A percentile compares a stretch with the other conserved stretches of the same genome.
These are phyloP conservation scores for Lachancea sp. DNA, from an alignment of 805 yeast species.

Conservation along the genomic window DNA sequence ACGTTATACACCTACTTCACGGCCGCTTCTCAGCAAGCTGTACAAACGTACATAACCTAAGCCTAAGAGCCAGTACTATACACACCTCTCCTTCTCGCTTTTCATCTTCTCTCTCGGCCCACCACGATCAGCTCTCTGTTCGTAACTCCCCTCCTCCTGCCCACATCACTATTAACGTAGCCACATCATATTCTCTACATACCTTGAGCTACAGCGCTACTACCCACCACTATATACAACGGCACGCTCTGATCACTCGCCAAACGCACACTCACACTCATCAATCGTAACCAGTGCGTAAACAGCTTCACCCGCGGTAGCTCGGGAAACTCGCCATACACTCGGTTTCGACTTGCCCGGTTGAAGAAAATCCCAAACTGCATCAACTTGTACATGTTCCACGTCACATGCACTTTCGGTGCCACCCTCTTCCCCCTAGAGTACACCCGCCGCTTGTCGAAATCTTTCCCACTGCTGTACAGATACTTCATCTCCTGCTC, in stretches of 20 bases:
- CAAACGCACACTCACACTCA: neutral
- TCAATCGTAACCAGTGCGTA: neutral
- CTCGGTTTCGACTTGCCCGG: neutral
- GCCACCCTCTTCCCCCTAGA: neutral
- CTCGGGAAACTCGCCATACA: neutral
- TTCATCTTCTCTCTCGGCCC: too few relatives aligned
- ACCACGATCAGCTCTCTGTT: too few relatives aligned
- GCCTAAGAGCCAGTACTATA: too few relatives aligned
- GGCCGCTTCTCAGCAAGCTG: too few relatives aligned
- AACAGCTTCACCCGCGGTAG: neutral
- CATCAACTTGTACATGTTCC: neutral
- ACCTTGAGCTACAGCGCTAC: too few relatives aligned
- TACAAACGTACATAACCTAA: too few relatives aligned
- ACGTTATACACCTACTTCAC: too few relatives aligned
- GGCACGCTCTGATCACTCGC: neutral
- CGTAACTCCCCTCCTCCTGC: too few relatives aligned
- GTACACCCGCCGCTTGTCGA: neutral
- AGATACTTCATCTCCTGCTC: neutral
- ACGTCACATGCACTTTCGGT: neutral
- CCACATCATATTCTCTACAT: too few relatives aligned
- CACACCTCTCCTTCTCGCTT: too few relatives aligned
- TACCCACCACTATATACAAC: neutral
- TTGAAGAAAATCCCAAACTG: neutral
- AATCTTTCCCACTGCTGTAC: neutral
- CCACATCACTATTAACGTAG: too few relatives aligned